phyloP scores from a whole-genome alignment of 306 rosid genomes.

The Arachis stenosperma region DNA sequence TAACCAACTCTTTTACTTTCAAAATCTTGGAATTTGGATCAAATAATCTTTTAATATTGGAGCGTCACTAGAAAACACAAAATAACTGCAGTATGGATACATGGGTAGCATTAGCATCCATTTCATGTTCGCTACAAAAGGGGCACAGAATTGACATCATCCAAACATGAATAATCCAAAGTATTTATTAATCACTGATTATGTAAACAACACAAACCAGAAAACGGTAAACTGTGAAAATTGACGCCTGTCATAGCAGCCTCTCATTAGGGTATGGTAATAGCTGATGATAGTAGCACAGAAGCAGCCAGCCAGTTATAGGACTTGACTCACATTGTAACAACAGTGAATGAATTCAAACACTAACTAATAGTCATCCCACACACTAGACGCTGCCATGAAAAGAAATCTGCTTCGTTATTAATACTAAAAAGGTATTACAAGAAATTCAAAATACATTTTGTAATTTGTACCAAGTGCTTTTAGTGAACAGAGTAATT shows the following conservation, averaged over 20 bases:
- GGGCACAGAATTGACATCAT: slow-evolving; percentile 20
- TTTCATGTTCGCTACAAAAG: slow-evolving; percentile 27
- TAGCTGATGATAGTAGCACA: slow-evolving; percentile 21
- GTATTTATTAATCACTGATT: slow-evolving; percentile 16
- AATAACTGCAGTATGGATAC: slow-evolving; percentile 1
- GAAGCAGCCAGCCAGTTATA: slow-evolving; percentile 27
- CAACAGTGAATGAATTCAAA: slow-evolving; percentile 6
- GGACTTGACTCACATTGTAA: slow-evolving; percentile 10
- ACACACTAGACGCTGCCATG: slow-evolving; percentile 12
- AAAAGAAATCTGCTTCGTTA: slow-evolving; percentile 41
- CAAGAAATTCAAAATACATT: slow-evolving; percentile 48
- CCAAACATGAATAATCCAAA: slow-evolving; percentile 35
- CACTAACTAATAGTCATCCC: slow-evolving; percentile 17
- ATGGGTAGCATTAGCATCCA: slow-evolving; percentile 18
- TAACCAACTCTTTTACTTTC: too few species aligned
- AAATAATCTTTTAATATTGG: background rate
- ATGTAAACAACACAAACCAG: slow-evolving; percentile 27
- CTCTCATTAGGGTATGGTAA: slow-evolving; percentile 6
- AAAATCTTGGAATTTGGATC: too few species aligned
- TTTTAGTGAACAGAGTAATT: slow-evolving; percentile 29
- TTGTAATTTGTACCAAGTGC: slow-evolving; percentile 46
- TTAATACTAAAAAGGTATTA: slow-evolving; percentile 38
- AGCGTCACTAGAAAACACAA: background rate
- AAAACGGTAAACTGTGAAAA: slow-evolving; percentile 14
- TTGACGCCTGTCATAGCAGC: slow-evolving; percentile 4